Evolutionary conservation across 2,329 filamentous ascomycete genomes (phyloP), one percentile per base, ranked within the genome.

Genomic region (Diaporthe longicolla): DNA sequence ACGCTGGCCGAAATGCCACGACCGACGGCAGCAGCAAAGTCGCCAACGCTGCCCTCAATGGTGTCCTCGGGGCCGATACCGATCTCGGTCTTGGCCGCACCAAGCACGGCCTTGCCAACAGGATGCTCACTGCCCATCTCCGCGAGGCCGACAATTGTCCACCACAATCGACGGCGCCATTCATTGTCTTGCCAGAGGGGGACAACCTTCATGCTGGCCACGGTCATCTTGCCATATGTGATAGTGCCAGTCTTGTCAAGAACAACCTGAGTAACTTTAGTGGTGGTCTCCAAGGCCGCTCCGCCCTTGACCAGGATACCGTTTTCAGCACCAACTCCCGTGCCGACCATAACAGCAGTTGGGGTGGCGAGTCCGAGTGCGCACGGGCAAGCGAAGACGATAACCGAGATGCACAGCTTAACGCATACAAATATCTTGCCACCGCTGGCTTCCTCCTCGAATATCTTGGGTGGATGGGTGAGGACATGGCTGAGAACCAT

Each of bases 291-390:
- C 4, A 99, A 87, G 40, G 95, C 95, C 54, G 94, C 95, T 72
- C 97, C 97, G 71, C 97, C 96, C 84, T 99, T 99, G 82, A 98
- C 95, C n/a, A 99, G 87, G 78, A 99, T 99, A 32, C 97, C 97
- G 78, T 98, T 93, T 83, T 98, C 94, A 3, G 97, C 97, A 68
- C 97, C 97, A 43, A 98, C 92, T 74, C 97, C 97, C n/a, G 97
- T 98, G 57, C 97, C 97, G 40, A 99, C 97, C 97, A 99, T 98
- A 81, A 99, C 95, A 3, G 97, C 97, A 0, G 97, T 99, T 3
- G 97, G 97, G 1, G 97, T 98, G 32, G 95, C 95, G 24, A 99
- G 89, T 72, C 97, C 97, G n/a, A 99, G 90, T 1, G 97, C 97
- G 81, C 97, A 99, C 24, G 97, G 97, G 81, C 97, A 99, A 6